Percentiles rank a stretch among this genome's conserved stretches.
phyloP scores from a whole-genome alignment of 2,329 filamentous ascomycete genomes.

The Madurella fahalii region DNA sequence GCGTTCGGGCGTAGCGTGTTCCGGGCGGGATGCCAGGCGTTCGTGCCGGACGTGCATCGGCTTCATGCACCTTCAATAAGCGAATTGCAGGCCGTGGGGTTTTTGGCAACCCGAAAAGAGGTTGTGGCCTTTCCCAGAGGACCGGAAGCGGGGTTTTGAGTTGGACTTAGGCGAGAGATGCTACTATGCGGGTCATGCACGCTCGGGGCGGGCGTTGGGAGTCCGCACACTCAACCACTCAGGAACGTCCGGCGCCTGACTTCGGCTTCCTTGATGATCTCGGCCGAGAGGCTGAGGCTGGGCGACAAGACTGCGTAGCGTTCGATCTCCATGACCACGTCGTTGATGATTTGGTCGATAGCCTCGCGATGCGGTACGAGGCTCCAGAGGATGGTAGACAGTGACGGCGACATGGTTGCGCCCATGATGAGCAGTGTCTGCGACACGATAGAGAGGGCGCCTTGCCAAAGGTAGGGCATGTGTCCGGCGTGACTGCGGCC shows the following conservation, averaged over 20 bases:
- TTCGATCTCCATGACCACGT: conserved; percentile 72
- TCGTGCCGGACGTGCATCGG: conserved; percentile 16
- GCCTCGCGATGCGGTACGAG: conserved; percentile 54
- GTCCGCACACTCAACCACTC: conserved; percentile 39
- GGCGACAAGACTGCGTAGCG: conserved; percentile 71
- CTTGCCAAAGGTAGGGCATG: conserved; percentile 83
- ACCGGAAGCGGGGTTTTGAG: conserved; percentile 20
- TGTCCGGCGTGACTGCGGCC: conserved; percentile 67
- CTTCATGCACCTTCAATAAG: conserved; percentile 19
- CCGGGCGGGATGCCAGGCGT: conserved; percentile 4
- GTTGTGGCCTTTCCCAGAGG: conserved; percentile 17
- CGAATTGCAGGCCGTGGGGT: conserved; percentile 18
- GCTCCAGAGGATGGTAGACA: conserved; percentile 60
- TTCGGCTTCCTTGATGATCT: conserved; percentile 77
- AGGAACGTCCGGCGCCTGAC: conserved; percentile 63
- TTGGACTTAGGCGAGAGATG: conserved; percentile 9
- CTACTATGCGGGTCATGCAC: conserved; percentile 11
- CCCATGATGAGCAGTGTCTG: conserved; percentile 82
- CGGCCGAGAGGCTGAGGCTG: conserved; percentile 69
- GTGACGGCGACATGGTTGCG: conserved; percentile 71
- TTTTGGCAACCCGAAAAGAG: conserved; percentile 6
- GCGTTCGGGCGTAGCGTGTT: conserved; percentile 4
- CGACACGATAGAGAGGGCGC: conserved; percentile 75
- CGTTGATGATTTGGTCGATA: conserved; percentile 72
- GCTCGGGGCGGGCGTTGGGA: conserved; percentile 3